Conservation (phyloP, 2,329 filamentous ascomycete species). For the Orbilia quercus region DNA sequence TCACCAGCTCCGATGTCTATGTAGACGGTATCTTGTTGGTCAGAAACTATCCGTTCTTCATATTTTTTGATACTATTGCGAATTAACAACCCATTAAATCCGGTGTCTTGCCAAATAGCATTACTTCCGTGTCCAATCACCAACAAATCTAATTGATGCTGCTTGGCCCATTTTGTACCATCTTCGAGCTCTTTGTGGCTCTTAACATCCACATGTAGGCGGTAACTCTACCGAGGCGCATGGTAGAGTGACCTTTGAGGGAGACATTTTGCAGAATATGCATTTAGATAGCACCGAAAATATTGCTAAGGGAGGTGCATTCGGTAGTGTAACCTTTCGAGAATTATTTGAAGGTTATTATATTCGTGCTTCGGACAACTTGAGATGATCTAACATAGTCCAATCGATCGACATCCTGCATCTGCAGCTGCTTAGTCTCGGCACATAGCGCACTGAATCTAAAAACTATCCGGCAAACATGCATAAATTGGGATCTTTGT, state of each 20-base stretch:
- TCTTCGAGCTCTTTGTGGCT: constrained; percentile 12
- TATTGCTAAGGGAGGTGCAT: too few relatives aligned
- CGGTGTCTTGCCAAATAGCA: constrained; percentile 29
- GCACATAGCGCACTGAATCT: too few relatives aligned
- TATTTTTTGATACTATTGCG: constrained; percentile 27
- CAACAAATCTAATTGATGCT: constrained; percentile 9
- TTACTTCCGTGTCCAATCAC: constrained; percentile 29
- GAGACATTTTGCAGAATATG: constrained; percentile 9
- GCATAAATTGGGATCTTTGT: too few relatives aligned
- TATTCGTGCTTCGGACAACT: too few relatives aligned
- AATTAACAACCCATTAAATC: constrained; percentile 25
- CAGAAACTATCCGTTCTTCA: constrained; percentile 9
- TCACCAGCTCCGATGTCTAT: constrained; percentile 25
- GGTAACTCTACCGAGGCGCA: constrained; percentile 23
- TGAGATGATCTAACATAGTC: too few relatives aligned
- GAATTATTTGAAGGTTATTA: too few relatives aligned
- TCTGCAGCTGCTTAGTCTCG: too few relatives aligned
- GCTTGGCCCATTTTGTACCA: constrained; percentile 13
- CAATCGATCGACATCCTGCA: too few relatives aligned
- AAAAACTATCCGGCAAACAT: too few relatives aligned
- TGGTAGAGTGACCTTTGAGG: constrained; percentile 19
- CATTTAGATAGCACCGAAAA: too few relatives aligned
- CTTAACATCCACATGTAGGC: constrained; percentile 10
- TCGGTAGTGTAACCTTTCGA: too few relatives aligned
- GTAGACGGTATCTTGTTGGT: not conserved